Evolutionary conservation across 139 green algal species (phyloP), one percentile per base, ranked within the genome.

Genomic region (Haematococcus lacustris): DNA sequence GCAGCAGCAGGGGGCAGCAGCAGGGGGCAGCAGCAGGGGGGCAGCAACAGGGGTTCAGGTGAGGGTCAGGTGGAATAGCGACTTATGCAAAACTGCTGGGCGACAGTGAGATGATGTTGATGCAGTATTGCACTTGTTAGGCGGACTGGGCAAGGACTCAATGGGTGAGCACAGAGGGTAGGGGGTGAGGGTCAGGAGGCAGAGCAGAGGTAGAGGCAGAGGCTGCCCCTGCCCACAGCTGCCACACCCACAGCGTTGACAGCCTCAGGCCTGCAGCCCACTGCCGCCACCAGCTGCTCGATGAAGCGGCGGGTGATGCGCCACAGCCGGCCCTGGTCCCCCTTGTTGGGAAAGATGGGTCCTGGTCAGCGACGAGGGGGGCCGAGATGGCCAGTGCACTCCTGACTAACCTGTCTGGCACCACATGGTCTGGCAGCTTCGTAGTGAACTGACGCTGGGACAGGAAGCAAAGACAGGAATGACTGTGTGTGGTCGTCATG

Each of bases 331-430:
- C 82, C 82, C 79, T 91, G 82, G 77, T 96, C 86, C 69, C 96
- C 93, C 3, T 89, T 88, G 75, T 97, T 92, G 38, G 88, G 85
- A 76, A 96, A 97, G 3, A 94, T 82, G 7, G 91, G 85, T 26
- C 90, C 88, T 76, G 71, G 6, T 33, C 38, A 30, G 6, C 37
- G 3, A 33, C 35, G 23, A 51, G 25, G 7, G 13, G 37, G 37
- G 64, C 23, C 33, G n/a, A 51, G 25, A 3, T 23, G 37, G 37
- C 37, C 23, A 7, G 17, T 9, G 4, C 28, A 33, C 28, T 5
- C 4, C 23, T 64, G 57, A 13, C 57, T 9, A 35, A 13, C 25
- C 57, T 64, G 25, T 9, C 57, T 23, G 25, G 9, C 28, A 9
- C 28, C 25, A 13, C 4, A 7, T 9, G 17, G 21, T 68, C 7